phyloP scores from a whole-genome alignment of 768 basidiomycete genomes.

The Clavaria fumosa region DNA sequence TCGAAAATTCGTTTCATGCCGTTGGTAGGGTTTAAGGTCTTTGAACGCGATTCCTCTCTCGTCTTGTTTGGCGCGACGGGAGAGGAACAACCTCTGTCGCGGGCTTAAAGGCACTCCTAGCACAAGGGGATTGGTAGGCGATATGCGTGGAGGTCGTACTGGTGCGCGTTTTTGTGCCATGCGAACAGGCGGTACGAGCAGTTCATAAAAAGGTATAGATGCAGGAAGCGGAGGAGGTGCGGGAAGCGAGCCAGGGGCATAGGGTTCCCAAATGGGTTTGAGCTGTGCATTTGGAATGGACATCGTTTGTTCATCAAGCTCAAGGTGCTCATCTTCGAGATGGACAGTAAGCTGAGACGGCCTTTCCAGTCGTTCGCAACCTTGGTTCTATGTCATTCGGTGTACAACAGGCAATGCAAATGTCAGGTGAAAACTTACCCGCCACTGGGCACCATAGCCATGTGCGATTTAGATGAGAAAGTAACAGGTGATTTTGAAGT shows the following conservation, averaged over 20 bases:
- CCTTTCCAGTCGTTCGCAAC: not conserved
- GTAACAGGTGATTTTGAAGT: constrained; percentile 14
- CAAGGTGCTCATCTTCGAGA: not conserved
- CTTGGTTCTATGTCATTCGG: too few species aligned
- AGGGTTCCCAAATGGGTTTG: constrained; percentile 1
- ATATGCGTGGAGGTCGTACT: too few species aligned
- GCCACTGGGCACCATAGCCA: constrained; percentile 15
- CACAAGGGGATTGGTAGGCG: too few species aligned
- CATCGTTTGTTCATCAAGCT: not conserved
- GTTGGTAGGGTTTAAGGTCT: too few species aligned
- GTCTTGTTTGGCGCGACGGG: too few species aligned
- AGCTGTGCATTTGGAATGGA: not conserved
- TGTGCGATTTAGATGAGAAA: constrained; percentile 16
- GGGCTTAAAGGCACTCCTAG: too few species aligned
- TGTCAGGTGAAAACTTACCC: constrained; percentile 9
- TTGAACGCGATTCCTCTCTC: too few species aligned
- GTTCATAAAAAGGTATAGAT: too few species aligned
- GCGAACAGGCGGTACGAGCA: not conserved
- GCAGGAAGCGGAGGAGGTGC: not conserved
- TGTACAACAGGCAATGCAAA: not conserved
- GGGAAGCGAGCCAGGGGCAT: not conserved
- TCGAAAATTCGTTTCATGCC: too few species aligned
- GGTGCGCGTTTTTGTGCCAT: not conserved
- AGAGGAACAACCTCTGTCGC: too few species aligned
- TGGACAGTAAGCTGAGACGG: constrained; percentile 1